Percentiles rank a stretch among this genome's conserved stretches.
phyloP scores from a whole-genome alignment of 345 rosid species.

The Gynandropsis gynandra region DNA sequence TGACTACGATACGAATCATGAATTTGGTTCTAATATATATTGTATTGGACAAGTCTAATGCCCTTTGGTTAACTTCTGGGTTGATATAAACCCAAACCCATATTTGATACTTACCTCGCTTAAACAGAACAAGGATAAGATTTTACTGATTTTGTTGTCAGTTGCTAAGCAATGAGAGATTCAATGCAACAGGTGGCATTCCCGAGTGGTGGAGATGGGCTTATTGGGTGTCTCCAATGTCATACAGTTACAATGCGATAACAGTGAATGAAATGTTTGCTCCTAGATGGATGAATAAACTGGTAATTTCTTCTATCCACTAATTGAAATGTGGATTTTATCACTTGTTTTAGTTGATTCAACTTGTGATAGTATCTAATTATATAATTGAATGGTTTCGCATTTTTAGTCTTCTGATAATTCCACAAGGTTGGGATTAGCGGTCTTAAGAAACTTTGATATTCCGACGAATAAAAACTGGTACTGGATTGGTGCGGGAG shows the following conservation, averaged over 20 bases:
- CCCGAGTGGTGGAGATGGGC: slow-evolving; percentile 57
- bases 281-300: slow-evolving; percentile 45
- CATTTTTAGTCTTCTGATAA: slow-evolving; percentile 39
- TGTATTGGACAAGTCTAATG: neutral
- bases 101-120: too few species aligned
- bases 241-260: slow-evolving; percentile 48
- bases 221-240: slow-evolving; percentile 55
- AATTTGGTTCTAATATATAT: neutral
- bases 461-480: slow-evolving; percentile 45
- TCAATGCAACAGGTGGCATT: slow-evolving; percentile 8
- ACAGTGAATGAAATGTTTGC: slow-evolving; percentile 48
- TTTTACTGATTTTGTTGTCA: neutral
- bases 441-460: slow-evolving; percentile 44
- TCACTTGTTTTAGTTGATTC: too few species aligned
- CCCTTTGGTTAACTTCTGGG: neutral
- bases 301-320: slow-evolving; percentile 15
- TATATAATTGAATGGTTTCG: neutral
- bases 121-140: too few species aligned
- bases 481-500: slow-evolving; percentile 76
- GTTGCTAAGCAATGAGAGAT: too few species aligned
- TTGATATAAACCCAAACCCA: neutral
- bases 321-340: too few species aligned
- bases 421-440: slow-evolving; percentile 39
- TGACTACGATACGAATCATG: too few species aligned
- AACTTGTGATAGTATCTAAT: too few species aligned